Base-by-base conservation (phyloP, 129 eudicot species). In the Flaveria linearis region DNA sequence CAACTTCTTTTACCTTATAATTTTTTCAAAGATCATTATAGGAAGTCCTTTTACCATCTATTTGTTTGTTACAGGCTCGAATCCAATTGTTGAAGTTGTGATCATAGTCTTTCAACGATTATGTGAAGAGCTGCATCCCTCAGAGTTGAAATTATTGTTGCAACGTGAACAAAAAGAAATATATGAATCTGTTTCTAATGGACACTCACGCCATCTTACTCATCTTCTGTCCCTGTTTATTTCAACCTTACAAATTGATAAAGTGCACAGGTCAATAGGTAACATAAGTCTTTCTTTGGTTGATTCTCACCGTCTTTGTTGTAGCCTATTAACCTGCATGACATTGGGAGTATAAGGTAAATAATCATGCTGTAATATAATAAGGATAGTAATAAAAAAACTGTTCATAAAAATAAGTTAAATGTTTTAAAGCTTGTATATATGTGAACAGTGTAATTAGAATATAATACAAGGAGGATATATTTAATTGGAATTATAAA, bases 191-290 rank as follows among this genome's bases (percentile, higher is more conserved):
- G 68, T 72, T 68, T 51, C 79, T 55, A 81, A 58, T 72, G 86
- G 85, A 45, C 57, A 69, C 67, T 63, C 66, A 10, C 69, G 65
- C 56, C 90, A 88, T 85, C 82, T 94, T 41, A 72, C 71, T 79
- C 87, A 84, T 69, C 91, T 94, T 61, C 65, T 94, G 49, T 82
- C 98, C 56, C 76, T 94, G 75, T 88, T 89, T 79, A 77, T 86
- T 42, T 86, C 93, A 69, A 84, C 84, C 28, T 52, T 87, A 78
- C 84, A 85, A 66, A 77, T 74, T 79, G 77, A 83, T 75, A 75
- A 67, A 64, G 73, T 75, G 58, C 74, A 72, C 28, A 87, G 82
- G 86, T 28, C 79, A 11, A 72, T 87, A 82, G 96, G 98, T 94
- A 83, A 58, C 81, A 45, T 66, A 28, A 70, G 17, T 71, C 52